Percentiles rank a stretch among this genome's conserved stretches.
These are phyloP conservation scores for Biscutella auriculata DNA, from an alignment of 441 rosid species.

Conservation along the genomic window DNA sequence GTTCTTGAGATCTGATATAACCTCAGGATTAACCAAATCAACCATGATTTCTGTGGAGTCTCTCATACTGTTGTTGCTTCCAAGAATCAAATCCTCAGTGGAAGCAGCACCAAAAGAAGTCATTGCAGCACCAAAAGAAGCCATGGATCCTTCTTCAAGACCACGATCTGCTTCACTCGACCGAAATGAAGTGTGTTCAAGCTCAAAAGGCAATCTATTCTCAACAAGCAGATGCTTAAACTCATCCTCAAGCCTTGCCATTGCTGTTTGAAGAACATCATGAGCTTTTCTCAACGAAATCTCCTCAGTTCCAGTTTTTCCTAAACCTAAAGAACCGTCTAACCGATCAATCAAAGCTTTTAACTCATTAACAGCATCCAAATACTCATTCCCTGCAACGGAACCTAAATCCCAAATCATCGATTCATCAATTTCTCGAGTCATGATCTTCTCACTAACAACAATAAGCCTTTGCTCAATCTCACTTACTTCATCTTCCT, in stretches of 20 bases:
- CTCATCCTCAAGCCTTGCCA: conserved; percentile 89
- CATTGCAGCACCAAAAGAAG: conserved; percentile 50
- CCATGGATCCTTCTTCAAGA: conserved; percentile 29
- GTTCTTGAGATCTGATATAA: conserved; percentile 50
- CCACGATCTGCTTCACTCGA: conserved; percentile 52
- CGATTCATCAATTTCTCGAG: conserved; percentile 55
- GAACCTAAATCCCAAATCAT: conserved; percentile 71
- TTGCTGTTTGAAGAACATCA: conserved; percentile 68
- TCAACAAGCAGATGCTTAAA: conserved; percentile 61
- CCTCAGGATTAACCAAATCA: conserved; percentile 60
- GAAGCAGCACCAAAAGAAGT: too few species aligned
- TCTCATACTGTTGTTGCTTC: conserved; percentile 46
- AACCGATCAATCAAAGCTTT: conserved; percentile 38
- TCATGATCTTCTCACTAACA: conserved; percentile 56
- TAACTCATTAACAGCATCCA: conserved; percentile 47
- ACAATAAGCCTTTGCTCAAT: conserved; percentile 33
- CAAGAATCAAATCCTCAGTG: conserved; percentile 40
- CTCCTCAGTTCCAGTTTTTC: conserved; percentile 24
- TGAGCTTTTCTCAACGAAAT: conserved; percentile 44
- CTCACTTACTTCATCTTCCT: conserved; percentile 26
- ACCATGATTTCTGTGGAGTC: conserved; percentile 32
- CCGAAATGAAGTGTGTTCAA: conserved; percentile 51
- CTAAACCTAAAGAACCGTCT: conserved; percentile 22
- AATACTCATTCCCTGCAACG: conserved; percentile 38
- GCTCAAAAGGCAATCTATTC: conserved; percentile 55